Evolutionary conservation across 2,329 filamentous ascomycete species (phyloP), one percentile per base, ranked within the genome.

Genomic region (Emmonsia crescens): DNA sequence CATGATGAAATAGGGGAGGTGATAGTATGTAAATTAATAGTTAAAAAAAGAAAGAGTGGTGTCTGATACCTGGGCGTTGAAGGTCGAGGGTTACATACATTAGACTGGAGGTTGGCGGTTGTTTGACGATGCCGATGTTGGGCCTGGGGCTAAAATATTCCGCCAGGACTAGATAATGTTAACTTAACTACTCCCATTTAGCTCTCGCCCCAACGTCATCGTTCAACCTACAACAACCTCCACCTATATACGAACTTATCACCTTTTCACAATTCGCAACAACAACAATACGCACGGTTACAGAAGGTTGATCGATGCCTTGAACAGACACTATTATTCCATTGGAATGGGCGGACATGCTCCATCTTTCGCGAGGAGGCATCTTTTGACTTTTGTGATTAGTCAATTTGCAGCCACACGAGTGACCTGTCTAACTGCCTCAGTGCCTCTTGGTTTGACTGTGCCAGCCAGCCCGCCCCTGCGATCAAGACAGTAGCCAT

Each of bases 1-100:
- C 74, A 76, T 76, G 36, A 27, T 62, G 49, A 48, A 12, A 10
- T 21, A 10, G 38, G 31, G 38, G 38, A 16, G n/a, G 9, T 42
- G 54, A 40, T 27, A n/a, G 16, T 56, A 38, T 24, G 21, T 14
- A 38, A 51, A 46, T 51, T 31, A 46, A 21, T 27, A 1, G 12
- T 31, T 19, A 49, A 42, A 6, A 42, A n/a, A 8, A 5, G 19
- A 42, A n/a, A 8, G 8, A 16, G 38, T 19, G 3, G 27, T 51
- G 24, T 19, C 29, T 54, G 51, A 24, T 36, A 2, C n/a, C n/a
- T 55, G 31, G 12, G n/a, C 19, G 40, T 42, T 14, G n/a, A n/a
- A 44, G 42, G 42, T 0, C 42, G n/a, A n/a, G n/a, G n/a, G n/a
- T n/a, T n/a, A n/a, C n/a, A n/a, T n/a, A n/a, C n/a, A n/a, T n/a